These are phyloP conservation scores for Phoma sp. DNA, from an alignment of 2,329 filamentous ascomycete species.

Conservation along the genomic window DNA sequence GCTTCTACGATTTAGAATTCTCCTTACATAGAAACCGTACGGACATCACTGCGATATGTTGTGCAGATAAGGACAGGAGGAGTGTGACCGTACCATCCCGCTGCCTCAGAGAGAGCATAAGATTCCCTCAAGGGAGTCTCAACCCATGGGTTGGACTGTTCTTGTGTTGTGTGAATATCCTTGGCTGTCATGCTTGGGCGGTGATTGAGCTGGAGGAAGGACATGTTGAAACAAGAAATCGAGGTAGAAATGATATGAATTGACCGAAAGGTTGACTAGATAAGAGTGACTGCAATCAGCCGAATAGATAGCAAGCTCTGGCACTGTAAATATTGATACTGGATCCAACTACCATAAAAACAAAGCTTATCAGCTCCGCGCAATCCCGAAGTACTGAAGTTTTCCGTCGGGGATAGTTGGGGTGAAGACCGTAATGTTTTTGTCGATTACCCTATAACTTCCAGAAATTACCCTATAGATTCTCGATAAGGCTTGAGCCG, in stretches of 20 bases:
- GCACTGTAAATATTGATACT: slow-evolving; percentile 6
- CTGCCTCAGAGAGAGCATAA: slow-evolving; percentile 68
- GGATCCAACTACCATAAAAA: slow-evolving; percentile 8
- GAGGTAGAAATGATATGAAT: slow-evolving; percentile 1
- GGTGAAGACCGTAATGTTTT: slow-evolving; percentile 20
- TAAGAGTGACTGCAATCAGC: slow-evolving; percentile 5
- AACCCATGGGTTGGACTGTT: slow-evolving; percentile 62
- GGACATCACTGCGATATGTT: background rate
- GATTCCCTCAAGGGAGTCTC: slow-evolving; percentile 75
- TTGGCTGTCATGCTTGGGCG: slow-evolving; percentile 32
- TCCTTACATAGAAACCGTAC: slow-evolving; percentile 23
- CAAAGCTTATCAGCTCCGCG: slow-evolving; percentile 34
- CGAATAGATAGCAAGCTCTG: slow-evolving; percentile 7
- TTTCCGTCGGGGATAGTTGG: slow-evolving; percentile 20
- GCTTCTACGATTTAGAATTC: slow-evolving; percentile 53
- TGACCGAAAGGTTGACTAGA: background rate
- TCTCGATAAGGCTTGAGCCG: slow-evolving; percentile 35
- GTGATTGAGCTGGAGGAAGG: slow-evolving; percentile 12
- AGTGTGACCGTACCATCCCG: slow-evolving; percentile 69
- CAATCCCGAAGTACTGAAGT: slow-evolving; percentile 20
- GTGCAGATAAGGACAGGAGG: slow-evolving; percentile 2
- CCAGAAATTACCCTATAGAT: slow-evolving; percentile 42
- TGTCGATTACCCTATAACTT: slow-evolving; percentile 47
- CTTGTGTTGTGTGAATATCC: slow-evolving; percentile 24
- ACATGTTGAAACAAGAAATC: slow-evolving; percentile 1